These are phyloP conservation scores for Paramarasmius palmivorus DNA, from an alignment of 1,284 basidiomycete species.

Conservation along the genomic window DNA sequence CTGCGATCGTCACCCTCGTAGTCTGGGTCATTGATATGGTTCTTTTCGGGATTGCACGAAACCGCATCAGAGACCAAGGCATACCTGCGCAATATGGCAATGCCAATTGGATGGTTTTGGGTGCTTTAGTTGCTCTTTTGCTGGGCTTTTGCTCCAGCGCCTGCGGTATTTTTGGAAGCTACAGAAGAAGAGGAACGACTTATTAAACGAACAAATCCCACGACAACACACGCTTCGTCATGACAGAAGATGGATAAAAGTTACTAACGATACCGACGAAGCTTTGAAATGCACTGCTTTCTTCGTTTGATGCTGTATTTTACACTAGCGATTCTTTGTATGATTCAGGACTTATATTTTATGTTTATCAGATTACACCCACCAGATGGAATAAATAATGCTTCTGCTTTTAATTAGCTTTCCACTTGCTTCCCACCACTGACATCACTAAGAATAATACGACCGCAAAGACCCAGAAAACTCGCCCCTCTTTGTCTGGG, in stretches of 20 bases:
- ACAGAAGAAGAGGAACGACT: not conserved
- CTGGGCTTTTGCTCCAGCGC: constrained; percentile 1
- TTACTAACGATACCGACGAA: too few relatives aligned
- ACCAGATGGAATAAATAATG: too few relatives aligned
- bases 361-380: too few relatives aligned
- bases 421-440: constrained; percentile 15
- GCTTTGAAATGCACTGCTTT: too few relatives aligned
- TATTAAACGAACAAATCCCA: not conserved
- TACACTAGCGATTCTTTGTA: too few relatives aligned
- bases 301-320: too few relatives aligned
- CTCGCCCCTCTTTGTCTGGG: constrained; percentile 68
- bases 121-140: constrained; percentile 3
- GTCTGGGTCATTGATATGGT: constrained; percentile 79
- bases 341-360: too few relatives aligned
- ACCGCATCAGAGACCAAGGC: constrained; percentile 54
- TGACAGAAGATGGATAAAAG: too few relatives aligned
- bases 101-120: constrained; percentile 3
- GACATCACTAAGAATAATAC: constrained; percentile 33
- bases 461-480: constrained; percentile 79
- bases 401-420: not conserved
- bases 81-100: constrained; percentile 47
- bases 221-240: too few relatives aligned
- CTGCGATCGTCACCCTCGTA: constrained; percentile 62
- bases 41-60: constrained; percentile 71
- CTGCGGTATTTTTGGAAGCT: constrained; percentile 3